These are phyloP conservation scores for Nidularia pulvinata DNA, from an alignment of 768 basidiomycete genomes.

Conservation along the genomic window DNA sequence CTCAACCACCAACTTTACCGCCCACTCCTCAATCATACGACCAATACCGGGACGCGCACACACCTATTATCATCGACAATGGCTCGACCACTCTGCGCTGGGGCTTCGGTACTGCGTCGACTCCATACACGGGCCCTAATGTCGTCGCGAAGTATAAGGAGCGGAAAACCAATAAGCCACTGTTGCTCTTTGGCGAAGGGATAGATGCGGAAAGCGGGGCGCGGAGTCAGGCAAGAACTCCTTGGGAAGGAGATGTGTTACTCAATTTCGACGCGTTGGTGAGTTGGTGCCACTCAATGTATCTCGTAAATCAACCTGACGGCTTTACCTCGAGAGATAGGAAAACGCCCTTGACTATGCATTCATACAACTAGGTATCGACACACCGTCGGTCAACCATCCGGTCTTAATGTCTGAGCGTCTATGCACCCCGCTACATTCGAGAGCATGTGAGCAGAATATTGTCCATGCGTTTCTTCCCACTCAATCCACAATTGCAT, in stretches of 20 bases:
- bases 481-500: background rate
- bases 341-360: slow-evolving; percentile 95
- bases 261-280: slow-evolving; percentile 94
- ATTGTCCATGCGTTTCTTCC: background rate
- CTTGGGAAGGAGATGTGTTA: slow-evolving; percentile 95
- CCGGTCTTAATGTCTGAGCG: slow-evolving; percentile 95
- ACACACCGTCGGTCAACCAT: slow-evolving; percentile 74
- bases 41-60: slow-evolving; percentile 42
- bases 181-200: slow-evolving; percentile 88
- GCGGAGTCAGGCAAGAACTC: slow-evolving; percentile 71
- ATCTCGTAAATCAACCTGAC: slow-evolving; percentile 7
- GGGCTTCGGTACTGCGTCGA: slow-evolving; percentile 68
- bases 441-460: slow-evolving; percentile 68
- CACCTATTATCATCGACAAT: slow-evolving; percentile 87
- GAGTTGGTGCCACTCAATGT: slow-evolving; percentile 27
- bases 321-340: slow-evolving; percentile 44
- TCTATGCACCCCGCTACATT: slow-evolving; percentile 85
- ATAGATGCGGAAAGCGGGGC: slow-evolving; percentile 87
- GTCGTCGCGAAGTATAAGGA: slow-evolving; percentile 89
- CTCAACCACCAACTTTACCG: slow-evolving; percentile 18
- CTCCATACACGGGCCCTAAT: slow-evolving; percentile 66
- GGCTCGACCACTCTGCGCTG: slow-evolving; percentile 83
- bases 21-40: slow-evolving; percentile 43
- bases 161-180: slow-evolving; percentile 75
- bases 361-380: slow-evolving; percentile 85